Evolutionary conservation across 129 eudicot genomes (phyloP), one percentile per base, ranked within the genome.

Genomic region (Chrysanthemum lavandulifolium): DNA sequence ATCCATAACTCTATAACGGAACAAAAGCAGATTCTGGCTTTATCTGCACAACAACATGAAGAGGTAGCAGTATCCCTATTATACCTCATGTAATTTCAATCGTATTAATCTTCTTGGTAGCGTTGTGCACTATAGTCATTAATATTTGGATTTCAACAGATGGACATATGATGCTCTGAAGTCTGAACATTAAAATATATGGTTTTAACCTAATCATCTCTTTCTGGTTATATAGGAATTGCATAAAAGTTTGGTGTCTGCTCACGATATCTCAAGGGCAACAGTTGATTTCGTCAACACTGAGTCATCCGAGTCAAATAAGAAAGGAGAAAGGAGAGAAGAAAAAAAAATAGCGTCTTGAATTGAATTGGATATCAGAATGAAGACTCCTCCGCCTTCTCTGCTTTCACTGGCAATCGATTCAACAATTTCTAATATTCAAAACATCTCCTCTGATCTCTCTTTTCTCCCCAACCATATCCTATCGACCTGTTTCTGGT

Each of bases 21-120:
- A 73, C 95, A 89, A 78, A 75, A 71, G 50, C 72, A 82, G 13
- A 73, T 93, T 57, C 36, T 93, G 84, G 85, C 77, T 40, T 72
- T 77, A 76, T 89, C 95, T 80, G 85, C 88, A 71, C 91, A 85
- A 79, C 89, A 89, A 75, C 90, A 89, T 67, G 83, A 91, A 76
- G 87, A 89, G 95, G 96, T 89, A 48, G 9, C 60, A 10, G 51
- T 66, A 50, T 31, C 21, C 4, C 16, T 7, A 21, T 13, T 29
- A 29, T 29, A 29, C 33, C 33, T 29, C 3, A 29, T 29, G 0
- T 29, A 29, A 29, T 29, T 29, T 29, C 33, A 29, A 19, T 58
- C 5, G 8, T 61, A 14, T 48, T 25, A 54, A 11, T 57, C 21
- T 33, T 75, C 7, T 65, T 29, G 13, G 16, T 67, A 48, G 43